Conservation (phyloP, 176 grass and related monocot genomes). For the Triticum timopheevii region DNA sequence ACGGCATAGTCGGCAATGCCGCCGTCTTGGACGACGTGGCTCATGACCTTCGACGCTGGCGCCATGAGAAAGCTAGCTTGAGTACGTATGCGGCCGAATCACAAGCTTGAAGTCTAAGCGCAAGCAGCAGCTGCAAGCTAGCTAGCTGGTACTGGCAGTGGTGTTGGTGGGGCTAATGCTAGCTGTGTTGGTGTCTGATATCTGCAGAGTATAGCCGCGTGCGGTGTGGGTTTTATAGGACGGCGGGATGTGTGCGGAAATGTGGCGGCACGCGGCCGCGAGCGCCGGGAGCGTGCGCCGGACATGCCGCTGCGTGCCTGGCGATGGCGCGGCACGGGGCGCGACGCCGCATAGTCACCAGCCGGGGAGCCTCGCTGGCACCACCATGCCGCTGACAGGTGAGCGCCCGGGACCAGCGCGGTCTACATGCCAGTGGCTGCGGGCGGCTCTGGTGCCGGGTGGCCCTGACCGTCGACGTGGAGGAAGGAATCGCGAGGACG, state of each 20-base stretch:
- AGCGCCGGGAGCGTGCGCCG: constrained; percentile 26
- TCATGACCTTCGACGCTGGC: constrained; percentile 2
- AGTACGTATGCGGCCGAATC: background rate
- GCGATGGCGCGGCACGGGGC: constrained; percentile 10
- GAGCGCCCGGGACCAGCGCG: background rate
- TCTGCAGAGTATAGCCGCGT: constrained; percentile 33
- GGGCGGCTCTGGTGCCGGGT: background rate
- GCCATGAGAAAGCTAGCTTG: constrained; percentile 25
- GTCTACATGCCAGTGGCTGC: constrained; percentile 14
- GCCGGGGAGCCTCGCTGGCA: background rate
- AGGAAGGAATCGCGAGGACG: background rate
- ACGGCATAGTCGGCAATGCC: constrained; percentile 37
- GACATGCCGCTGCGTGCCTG: constrained; percentile 33
- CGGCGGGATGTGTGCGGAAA: background rate
- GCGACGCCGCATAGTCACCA: background rate
- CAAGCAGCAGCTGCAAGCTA: too few relatives aligned
- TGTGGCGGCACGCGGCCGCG: constrained; percentile 40
- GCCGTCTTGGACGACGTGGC: constrained; percentile 3
- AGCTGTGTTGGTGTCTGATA: background rate
- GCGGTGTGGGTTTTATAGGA: constrained; percentile 48
- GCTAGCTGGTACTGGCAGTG: too few relatives aligned
- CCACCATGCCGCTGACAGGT: constrained; percentile 5
- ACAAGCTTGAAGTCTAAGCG: background rate
- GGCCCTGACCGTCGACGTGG: constrained; percentile 23
- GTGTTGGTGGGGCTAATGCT: background rate